These are phyloP conservation scores for Taphrina populina DNA, from an alignment of 1,139 yeast species.

Conservation along the genomic window DNA sequence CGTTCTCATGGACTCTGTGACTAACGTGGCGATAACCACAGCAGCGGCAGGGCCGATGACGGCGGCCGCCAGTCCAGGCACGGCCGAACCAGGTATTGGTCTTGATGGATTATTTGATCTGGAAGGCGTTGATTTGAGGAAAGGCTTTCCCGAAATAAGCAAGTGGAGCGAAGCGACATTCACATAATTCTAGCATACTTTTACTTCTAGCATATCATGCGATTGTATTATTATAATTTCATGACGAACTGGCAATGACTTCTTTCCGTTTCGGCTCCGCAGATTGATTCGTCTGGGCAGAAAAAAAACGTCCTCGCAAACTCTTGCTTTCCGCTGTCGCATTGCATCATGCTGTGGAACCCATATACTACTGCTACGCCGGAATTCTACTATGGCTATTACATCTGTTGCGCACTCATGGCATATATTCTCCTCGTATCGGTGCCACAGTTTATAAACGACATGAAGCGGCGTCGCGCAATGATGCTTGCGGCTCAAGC, in stretches of 20 bases:
- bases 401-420: neutral
- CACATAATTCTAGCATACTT: no score
- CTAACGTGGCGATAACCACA: neutral
- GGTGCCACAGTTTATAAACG: slow-evolving; percentile 3
- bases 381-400: slow-evolving; percentile 4
- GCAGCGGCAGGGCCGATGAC: neutral
- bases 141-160: slow-evolving; percentile 34
- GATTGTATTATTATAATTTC: no score
- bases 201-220: no score
- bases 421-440: neutral
- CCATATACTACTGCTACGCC: slow-evolving; percentile 2
- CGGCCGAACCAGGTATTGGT: slow-evolving; percentile 10
- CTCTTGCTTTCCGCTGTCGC: no score
- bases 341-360: slow-evolving; percentile 1
- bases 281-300: no score
- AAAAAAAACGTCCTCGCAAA: no score
- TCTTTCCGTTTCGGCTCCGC: no score
- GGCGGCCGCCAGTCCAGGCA: neutral
- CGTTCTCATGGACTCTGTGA: neutral
- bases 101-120: slow-evolving; percentile 32
- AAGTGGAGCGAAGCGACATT: slow-evolving; percentile 34
- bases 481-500: neutral
- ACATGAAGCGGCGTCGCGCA: neutral
- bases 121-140: slow-evolving; percentile 34
- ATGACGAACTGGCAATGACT: no score